These are phyloP conservation scores for Periconia sp. DNA, from an alignment of 2,329 filamentous ascomycete species.

Conservation along the genomic window DNA sequence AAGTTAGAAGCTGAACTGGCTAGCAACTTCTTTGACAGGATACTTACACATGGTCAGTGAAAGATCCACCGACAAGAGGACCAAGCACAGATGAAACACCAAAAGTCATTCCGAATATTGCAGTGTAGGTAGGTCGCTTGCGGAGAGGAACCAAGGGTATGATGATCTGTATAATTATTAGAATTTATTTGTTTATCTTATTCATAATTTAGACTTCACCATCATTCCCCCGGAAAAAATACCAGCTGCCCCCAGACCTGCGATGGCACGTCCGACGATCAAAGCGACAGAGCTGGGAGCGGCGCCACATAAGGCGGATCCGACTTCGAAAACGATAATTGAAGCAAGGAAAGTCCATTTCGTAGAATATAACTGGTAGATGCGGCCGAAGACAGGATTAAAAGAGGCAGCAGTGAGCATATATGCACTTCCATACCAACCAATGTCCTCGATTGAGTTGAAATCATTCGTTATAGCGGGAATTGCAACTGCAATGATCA, in stretches of 20 bases:
- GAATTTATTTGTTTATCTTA: too few relatives aligned
- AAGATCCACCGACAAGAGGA: constrained; percentile 26
- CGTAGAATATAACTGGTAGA: constrained; percentile 40
- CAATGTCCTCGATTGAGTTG: constrained; percentile 16
- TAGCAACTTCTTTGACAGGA: too few relatives aligned
- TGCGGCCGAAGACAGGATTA: constrained; percentile 4
- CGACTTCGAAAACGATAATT: constrained; percentile 48
- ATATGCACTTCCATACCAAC: constrained; percentile 19
- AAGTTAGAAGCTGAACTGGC: too few relatives aligned
- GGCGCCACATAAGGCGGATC: constrained; percentile 44
- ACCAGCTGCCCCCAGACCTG: constrained; percentile 45
- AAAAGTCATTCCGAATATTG: constrained; percentile 43
- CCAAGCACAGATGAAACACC: constrained; percentile 44
- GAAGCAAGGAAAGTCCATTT: constrained; percentile 42
- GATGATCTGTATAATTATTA: too few relatives aligned
- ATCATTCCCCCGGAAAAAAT: constrained; percentile 43
- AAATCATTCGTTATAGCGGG: constrained; percentile 20
- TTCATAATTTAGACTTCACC: too few relatives aligned
- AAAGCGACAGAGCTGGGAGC: constrained; percentile 45
- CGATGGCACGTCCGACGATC: constrained; percentile 49
- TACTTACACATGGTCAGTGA: constrained; percentile 20
- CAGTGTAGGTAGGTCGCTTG: constrained; percentile 47
- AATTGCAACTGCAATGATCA: constrained; percentile 19
- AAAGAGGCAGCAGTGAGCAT: too few relatives aligned
- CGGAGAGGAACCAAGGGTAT: constrained; percentile 43